Evolutionary conservation across 352 stramenopile species (phyloP), one percentile per base, ranked within the genome.

Genomic region (Pythium phragmitis): DNA sequence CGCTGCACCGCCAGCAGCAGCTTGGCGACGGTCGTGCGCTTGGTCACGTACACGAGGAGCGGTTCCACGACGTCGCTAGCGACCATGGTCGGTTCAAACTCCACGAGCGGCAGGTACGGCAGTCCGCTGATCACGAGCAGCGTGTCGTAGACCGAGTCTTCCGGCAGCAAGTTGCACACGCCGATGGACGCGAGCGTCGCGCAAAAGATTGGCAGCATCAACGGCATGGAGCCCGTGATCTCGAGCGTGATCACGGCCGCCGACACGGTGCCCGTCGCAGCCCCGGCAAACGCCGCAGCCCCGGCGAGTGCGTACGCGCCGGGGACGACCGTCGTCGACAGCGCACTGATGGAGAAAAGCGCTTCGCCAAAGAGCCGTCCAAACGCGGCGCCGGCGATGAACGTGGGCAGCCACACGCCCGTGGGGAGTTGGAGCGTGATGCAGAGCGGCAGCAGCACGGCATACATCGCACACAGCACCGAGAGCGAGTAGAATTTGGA

Each of bases 221-320:
- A 70, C 7, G 77, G 75, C 74, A 96, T 93, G 34, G 85, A 76
- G 13, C 85, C 72, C 23, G 88, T 96, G 63, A 96, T 87, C 65
- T 96, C 88, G 37, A 96, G 69, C 3, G 87, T 89, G 63, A 96
- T 96, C 42, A 96, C 88, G 1, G 86, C 87, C 12, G 89, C 84
- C 3, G 84, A 94, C 2, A 96, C 72, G 2, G 89, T 88, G 12
- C 87, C 74, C 11, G 89, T 96, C 3, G 82, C 79, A 16, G 79
- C 83, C 4, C 69, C 79, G 1, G 83, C 75, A 42, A 92, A 92
- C 5, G 85, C 82, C 1, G 88, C 85, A 45, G 83, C 89, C 1
- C 89, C 87, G 21, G 79, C 87, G 30, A 96, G 73, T 14, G 89
- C 82, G 59, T 94, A 96, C 3, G 77, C 81, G 1, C 85, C 89